Evolutionary conservation across 768 basidiomycete species (phyloP).

Genomic region (Tylopilus vinaceipallidus): DNA sequence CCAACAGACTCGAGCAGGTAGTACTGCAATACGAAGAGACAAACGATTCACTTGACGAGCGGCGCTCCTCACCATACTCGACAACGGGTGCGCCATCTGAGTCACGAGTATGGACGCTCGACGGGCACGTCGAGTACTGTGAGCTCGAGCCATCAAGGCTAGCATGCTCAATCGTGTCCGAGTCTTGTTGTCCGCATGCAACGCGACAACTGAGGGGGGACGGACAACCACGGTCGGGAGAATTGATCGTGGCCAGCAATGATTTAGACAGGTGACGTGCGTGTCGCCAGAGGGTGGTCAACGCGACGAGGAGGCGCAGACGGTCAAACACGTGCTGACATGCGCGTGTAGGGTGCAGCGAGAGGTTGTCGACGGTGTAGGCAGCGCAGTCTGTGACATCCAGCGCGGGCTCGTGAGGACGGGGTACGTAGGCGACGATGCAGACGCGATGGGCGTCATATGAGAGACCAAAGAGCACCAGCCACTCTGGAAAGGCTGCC

Average conservation of each 20-base stretch:
- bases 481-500: constrained; percentile 24
- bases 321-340: constrained; percentile 16
- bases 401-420: background rate
- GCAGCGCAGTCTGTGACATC: constrained; percentile 9
- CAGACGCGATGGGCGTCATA: constrained; percentile 17
- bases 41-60: constrained; percentile 8
- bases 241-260: constrained; percentile 4
- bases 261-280: constrained; percentile 13
- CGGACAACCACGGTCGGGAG: background rate
- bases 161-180: background rate
- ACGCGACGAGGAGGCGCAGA: constrained; percentile 20
- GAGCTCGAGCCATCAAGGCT: constrained; percentile 17
- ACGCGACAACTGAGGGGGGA: background rate
- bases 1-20: constrained; percentile 18
- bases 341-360: background rate
- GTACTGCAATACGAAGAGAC: constrained; percentile 23
- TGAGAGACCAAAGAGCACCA: constrained; percentile 25
- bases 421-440: constrained; percentile 23
- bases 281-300: constrained; percentile 22
- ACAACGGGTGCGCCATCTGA: background rate
- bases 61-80: background rate
- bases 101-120: constrained; percentile 3
- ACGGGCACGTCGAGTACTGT: constrained; percentile 26
- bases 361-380: constrained; percentile 24
- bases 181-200: background rate